Conservation (phyloP, 2,329 filamentous ascomycete genomes). For the Knufia petricola region DNA sequence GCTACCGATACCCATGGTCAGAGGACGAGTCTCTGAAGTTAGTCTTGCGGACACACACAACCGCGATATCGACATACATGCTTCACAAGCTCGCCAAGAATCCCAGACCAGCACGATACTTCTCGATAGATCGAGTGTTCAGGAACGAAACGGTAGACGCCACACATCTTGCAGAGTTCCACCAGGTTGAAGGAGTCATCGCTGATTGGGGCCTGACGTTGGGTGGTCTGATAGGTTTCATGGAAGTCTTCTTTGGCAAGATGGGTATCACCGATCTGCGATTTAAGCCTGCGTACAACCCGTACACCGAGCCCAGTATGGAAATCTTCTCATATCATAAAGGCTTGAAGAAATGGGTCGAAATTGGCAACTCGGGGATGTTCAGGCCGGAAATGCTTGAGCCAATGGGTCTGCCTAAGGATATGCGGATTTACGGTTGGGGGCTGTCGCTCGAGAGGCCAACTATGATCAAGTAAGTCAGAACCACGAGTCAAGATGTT, state of each 20-base stretch:
- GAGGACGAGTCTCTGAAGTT: conserved; percentile 76
- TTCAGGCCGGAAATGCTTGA: conserved; percentile 97
- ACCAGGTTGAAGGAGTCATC: conserved; percentile 97
- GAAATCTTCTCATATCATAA: conserved; percentile 96
- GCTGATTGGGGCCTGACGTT: conserved; percentile 90
- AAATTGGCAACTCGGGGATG: conserved; percentile 98
- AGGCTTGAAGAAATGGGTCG: conserved; percentile 80
- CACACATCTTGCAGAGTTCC: conserved; percentile 94
- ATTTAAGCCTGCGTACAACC: conserved; percentile 97
- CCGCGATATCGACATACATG: conserved; percentile 81
- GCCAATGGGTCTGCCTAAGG: conserved; percentile 83
- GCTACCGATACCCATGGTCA: conserved; percentile 91
- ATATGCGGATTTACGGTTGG: conserved; percentile 90
- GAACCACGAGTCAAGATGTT: neutral
- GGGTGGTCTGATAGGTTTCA: conserved; percentile 86
- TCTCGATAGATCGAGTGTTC: conserved; percentile 98
- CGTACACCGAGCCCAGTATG: conserved; percentile 92
- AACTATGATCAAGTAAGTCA: conserved; percentile 86
- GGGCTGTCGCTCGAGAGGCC: conserved; percentile 85
- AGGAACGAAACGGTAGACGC: conserved; percentile 95
- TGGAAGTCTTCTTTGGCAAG: conserved; percentile 91
- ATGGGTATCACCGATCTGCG: conserved; percentile 81
- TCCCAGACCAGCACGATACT: conserved; percentile 84
- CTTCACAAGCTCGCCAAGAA: conserved; percentile 78
- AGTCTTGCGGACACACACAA: conserved; percentile 93